These are phyloP conservation scores for Trypanosoma boissoni DNA, from an alignment of 208 protist species.

Conservation along the genomic window DNA sequence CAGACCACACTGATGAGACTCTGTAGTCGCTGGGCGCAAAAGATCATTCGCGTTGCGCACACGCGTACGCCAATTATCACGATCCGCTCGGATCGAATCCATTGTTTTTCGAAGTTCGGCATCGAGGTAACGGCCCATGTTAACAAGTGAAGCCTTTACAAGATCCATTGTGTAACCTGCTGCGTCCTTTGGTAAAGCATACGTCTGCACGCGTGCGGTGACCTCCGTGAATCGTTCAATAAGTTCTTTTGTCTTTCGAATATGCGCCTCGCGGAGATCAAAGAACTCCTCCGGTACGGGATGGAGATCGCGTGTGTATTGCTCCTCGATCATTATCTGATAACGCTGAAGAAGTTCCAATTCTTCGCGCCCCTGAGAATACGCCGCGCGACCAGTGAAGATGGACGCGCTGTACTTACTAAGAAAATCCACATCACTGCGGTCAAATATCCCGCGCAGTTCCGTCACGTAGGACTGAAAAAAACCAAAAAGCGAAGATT, in stretches of 20 bases:
- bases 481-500: constrained; percentile 59
- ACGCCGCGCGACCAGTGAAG: constrained; percentile 44
- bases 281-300: constrained; percentile 63
- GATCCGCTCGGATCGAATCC: constrained; percentile 58
- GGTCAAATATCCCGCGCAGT: constrained; percentile 48
- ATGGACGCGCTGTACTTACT: constrained; percentile 55
- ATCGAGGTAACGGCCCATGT: constrained; percentile 60
- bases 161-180: constrained; percentile 57
- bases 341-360: constrained; percentile 66
- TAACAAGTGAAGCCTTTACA: constrained; percentile 37
- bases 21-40: constrained; percentile 43
- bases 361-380: constrained; percentile 43
- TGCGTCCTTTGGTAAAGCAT: constrained; percentile 44
- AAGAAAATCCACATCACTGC: constrained; percentile 64
- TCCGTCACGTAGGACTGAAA: constrained; percentile 63
- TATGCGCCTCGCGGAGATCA: constrained; percentile 81
- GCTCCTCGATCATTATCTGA: constrained; percentile 69
- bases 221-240: constrained; percentile 65
- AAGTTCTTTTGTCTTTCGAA: constrained; percentile 73
- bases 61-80: constrained; percentile 68
- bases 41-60: constrained; percentile 69
- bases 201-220: constrained; percentile 44
- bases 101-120: constrained; percentile 66
- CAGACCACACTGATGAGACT: constrained; percentile 82
- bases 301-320: constrained; percentile 76